Evolutionary conservation across 2,329 filamentous ascomycete species (phyloP).

Genomic region (Aspergillus brasiliensis): DNA sequence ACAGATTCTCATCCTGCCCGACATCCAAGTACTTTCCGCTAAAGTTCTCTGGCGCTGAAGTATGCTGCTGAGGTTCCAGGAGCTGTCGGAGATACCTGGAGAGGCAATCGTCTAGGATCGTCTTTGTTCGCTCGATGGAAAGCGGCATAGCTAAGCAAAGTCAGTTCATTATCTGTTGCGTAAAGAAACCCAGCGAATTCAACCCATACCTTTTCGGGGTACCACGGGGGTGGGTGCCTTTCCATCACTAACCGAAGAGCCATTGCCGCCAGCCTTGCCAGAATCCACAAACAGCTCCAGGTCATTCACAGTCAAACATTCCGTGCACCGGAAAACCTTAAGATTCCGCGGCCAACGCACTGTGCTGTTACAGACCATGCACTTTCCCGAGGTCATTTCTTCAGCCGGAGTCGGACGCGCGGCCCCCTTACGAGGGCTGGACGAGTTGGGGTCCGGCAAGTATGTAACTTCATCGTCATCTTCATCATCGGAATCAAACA

Average conservation of each 20-base stretch:
- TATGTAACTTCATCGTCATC: slow-evolving; percentile 31
- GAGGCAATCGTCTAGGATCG: slow-evolving; percentile 59
- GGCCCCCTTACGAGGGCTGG: slow-evolving; percentile 43
- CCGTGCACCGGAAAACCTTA: slow-evolving; percentile 76
- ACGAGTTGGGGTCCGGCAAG: slow-evolving; percentile 36
- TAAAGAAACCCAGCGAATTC: not conserved
- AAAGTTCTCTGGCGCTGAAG: slow-evolving; percentile 22
- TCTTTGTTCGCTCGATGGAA: slow-evolving; percentile 62
- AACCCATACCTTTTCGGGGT: slow-evolving; percentile 27
- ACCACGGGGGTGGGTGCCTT: slow-evolving; percentile 17
- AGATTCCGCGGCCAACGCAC: slow-evolving; percentile 77
- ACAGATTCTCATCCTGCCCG: slow-evolving; percentile 18
- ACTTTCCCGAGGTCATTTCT: slow-evolving; percentile 70
- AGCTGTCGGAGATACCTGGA: slow-evolving; percentile 52
- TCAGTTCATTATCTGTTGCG: not conserved
- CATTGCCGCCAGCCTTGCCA: slow-evolving; percentile 20
- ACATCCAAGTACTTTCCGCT: slow-evolving; percentile 8
- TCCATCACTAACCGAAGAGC: slow-evolving; percentile 23
- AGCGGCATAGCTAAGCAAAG: slow-evolving; percentile 48
- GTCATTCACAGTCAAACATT: slow-evolving; percentile 84
- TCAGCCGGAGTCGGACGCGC: slow-evolving; percentile 47
- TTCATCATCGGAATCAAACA: slow-evolving; percentile 47
- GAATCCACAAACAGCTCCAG: slow-evolving; percentile 53
- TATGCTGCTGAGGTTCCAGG: slow-evolving; percentile 29
- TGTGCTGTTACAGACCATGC: slow-evolving; percentile 81